phyloP scores from a whole-genome alignment of 176 grass and related monocot genomes.

The Triticum dicoccoides region DNA sequence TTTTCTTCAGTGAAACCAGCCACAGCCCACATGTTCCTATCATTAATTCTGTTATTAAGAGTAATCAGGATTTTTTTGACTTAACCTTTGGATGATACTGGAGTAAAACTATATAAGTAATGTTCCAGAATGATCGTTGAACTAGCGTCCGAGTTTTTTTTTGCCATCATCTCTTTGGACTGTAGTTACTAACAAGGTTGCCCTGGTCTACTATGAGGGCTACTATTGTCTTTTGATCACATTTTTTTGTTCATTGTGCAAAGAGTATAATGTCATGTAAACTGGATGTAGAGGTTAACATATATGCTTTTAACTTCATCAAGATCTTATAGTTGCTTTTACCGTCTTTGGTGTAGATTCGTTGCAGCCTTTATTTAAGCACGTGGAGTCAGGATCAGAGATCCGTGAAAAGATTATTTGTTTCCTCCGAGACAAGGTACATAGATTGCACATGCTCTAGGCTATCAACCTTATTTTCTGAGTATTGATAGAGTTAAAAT shows the following conservation, averaged over 20 bases:
- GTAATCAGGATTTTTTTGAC: not conserved
- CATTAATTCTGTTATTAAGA: conserved; percentile 8
- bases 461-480: not conserved
- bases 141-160: not conserved
- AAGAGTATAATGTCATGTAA: conserved; percentile 3
- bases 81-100: not conserved
- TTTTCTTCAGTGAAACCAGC: not conserved
- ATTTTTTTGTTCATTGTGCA: not conserved
- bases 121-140: not conserved
- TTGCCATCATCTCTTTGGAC: not conserved
- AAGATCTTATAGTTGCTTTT: conserved; percentile 1
- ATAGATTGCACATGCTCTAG: not conserved
- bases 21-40: not conserved
- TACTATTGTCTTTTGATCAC: not conserved
- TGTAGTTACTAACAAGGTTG: not conserved
- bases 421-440: conserved; percentile 97
- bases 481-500: not conserved
- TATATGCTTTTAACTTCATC: not conserved
- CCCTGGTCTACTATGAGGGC: not conserved
- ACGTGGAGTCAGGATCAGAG: conserved; percentile 85
- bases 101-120: not conserved
- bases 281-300: not conserved
- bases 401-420: conserved; percentile 96
- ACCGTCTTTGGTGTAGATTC: conserved; percentile 61
- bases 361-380: conserved; percentile 93